Percentiles rank a stretch among this genome's conserved stretches.
These are phyloP conservation scores for Fusarium sp. DNA, from an alignment of 2,329 filamentous ascomycete species.

Conservation along the genomic window DNA sequence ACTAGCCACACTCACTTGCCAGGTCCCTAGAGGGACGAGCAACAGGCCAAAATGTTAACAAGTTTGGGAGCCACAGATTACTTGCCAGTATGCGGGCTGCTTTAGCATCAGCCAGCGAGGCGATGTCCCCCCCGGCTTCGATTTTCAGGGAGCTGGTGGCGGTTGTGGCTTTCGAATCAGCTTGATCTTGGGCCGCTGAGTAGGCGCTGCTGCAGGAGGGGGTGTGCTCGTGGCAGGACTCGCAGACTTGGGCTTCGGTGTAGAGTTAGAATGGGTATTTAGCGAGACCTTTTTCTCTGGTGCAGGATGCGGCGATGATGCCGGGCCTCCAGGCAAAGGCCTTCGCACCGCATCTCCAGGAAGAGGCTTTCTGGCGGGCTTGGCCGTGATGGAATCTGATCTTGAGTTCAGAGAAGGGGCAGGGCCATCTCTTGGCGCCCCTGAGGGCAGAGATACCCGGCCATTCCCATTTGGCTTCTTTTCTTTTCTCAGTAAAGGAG, in stretches of 20 bases:
- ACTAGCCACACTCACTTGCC: not conserved
- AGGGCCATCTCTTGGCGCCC: conserved; percentile 39
- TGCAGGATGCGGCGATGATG: conserved; percentile 34
- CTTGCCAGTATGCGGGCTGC: not conserved
- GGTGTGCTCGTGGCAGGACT: conserved; percentile 41
- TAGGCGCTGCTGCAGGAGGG: conserved; percentile 26
- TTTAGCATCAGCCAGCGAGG: not conserved
- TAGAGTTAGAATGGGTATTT: conserved; percentile 32
- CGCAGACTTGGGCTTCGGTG: conserved; percentile 36
- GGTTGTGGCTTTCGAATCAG: conserved; percentile 49
- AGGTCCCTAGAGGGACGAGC: not conserved
- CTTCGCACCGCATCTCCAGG: conserved; percentile 46
- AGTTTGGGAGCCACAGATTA: not conserved
- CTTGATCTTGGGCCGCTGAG: conserved; percentile 49
- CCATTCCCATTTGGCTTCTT: conserved; percentile 31
- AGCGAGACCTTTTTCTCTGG: conserved; percentile 42
- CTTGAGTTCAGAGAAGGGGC: conserved; percentile 35
- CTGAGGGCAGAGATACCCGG: conserved; percentile 49
- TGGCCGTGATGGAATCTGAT: conserved; percentile 45
- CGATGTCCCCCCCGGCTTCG: not conserved
- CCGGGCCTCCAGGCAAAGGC: conserved; percentile 46
- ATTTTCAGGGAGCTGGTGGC: conserved; percentile 37
- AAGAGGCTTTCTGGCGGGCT: conserved; percentile 50
- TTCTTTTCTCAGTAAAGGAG: conserved; percentile 46
- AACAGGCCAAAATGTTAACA: not conserved